Conservation (phyloP, 768 basidiomycete species). For the Clathrus columnatus region DNA sequence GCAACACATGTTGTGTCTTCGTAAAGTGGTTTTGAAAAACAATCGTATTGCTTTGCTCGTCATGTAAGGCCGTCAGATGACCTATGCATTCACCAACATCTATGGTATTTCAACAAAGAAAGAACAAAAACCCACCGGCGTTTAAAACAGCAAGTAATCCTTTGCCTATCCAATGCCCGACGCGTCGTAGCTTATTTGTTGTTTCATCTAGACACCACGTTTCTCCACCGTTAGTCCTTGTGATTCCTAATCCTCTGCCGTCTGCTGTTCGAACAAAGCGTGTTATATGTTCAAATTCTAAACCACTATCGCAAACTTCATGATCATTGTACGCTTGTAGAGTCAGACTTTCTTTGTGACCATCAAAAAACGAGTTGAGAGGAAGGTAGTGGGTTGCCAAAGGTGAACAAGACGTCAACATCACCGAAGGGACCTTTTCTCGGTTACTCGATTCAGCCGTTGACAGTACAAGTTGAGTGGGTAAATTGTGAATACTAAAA, state of each 20-base stretch:
- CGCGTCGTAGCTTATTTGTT: constrained; percentile 35
- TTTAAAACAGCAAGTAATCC: constrained; percentile 67
- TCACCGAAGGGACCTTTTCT: constrained; percentile 26
- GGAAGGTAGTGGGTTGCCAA: constrained; percentile 52
- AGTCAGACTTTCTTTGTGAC: constrained; percentile 39
- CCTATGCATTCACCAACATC: constrained; percentile 32
- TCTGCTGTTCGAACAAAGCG: constrained; percentile 72
- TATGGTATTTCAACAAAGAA: neutral
- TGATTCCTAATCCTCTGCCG: constrained; percentile 62
- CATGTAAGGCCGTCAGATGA: neutral
- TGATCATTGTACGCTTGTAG: constrained; percentile 26
- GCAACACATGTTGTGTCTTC: constrained; percentile 14
- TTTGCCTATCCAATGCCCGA: constrained; percentile 43
- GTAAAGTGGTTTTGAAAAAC: constrained; percentile 1
- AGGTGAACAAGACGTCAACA: constrained; percentile 59
- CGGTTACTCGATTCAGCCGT: constrained; percentile 41
- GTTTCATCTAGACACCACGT: constrained; percentile 48
- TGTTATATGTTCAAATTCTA: constrained; percentile 45
- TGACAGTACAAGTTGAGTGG: constrained; percentile 38
- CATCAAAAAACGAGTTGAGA: constrained; percentile 55
- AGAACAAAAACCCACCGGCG: constrained; percentile 36
- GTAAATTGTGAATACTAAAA: constrained; percentile 16
- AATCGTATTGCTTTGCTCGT: neutral
- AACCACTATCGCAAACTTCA: constrained; percentile 29
- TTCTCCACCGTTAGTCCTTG: constrained; percentile 52